Base-by-base conservation (phyloP, 2,329 filamentous ascomycete genomes). In the Fusarium virguliforme region DNA sequence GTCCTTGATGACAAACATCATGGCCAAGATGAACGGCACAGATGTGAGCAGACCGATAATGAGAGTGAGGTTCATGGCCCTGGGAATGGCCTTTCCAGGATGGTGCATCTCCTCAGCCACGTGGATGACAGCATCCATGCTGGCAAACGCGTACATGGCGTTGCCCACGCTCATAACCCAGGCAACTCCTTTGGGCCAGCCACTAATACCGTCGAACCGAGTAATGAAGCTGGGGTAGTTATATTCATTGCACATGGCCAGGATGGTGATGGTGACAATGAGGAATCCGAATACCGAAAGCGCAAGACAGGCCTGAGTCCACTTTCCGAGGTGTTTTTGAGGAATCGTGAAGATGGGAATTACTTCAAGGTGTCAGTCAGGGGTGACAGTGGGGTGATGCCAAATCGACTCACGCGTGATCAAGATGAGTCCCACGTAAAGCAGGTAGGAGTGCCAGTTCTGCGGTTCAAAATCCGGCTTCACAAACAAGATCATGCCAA, bases 41-140 rank as follows among this genome's bases (percentile, higher is more conserved):
- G 74, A 66, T 1, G 77, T 79, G 1, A 74, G 4, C 13, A 79
- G 60, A 7, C 78, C 77, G 22, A 80, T 76, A 5, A 72, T 38
- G 59, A 68, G 59, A 24, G 62, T 69, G 40, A 69, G 13, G 26
- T 62, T 68, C 58, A 71, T 69, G 4, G 53, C 68, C 6, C 35
- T 50, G 8, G 68, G 70, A 30, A 73, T 59, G 7, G 24, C 48
- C n/a, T 65, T 62, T 34, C 60, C 58, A 9, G 65, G 70, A 10
- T 71, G 55, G 15, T 57, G 62, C 54, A 73, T 67, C 37, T 69
- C 68, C 24, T 73, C 70, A 6, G 62, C 60, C 6, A 69, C 51
- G 37, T 71, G 65, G 28, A 69, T 67, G 12, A 68, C 68, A 5
- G 62, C 71, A 48, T 72, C 68, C 15, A 54, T 48, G 15, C 66